phyloP scores from a whole-genome alignment of 2,329 filamentous ascomycete species.

The Colletotrichum acutatum region DNA sequence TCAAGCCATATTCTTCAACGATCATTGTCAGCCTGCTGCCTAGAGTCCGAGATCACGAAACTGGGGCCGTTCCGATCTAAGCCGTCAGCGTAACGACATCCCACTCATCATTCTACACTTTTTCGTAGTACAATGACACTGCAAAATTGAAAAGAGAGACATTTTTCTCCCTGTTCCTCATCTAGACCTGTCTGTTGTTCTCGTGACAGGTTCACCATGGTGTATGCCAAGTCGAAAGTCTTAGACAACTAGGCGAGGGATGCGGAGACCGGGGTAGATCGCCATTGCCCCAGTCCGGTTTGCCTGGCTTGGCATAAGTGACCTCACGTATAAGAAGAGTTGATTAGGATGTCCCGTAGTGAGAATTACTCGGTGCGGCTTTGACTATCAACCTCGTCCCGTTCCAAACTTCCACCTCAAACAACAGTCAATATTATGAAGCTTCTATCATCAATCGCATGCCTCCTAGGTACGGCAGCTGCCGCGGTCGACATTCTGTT shows the following conservation, averaged over 20 bases:
- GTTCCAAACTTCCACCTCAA: neutral
- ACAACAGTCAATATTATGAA: neutral
- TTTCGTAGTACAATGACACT: neutral
- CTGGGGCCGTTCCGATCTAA: neutral
- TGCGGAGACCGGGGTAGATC: neutral
- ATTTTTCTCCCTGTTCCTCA: neutral
- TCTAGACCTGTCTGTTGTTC: neutral
- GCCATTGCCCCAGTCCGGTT: neutral
- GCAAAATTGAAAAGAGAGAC: neutral
- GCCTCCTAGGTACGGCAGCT: neutral
- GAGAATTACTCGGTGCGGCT: neutral
- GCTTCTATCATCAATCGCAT: neutral
- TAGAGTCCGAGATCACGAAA: neutral
- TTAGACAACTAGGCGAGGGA: neutral
- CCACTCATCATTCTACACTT: neutral
- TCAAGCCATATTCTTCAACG: neutral
- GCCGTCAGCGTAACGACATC: neutral
- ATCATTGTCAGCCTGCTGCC: neutral
- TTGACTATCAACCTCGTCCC: neutral
- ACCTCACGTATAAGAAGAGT: neutral
- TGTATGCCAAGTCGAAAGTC: neutral
- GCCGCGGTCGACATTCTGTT: slow-evolving; percentile 5
- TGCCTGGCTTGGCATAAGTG: neutral
- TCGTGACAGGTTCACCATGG: neutral
- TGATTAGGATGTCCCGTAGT: neutral